Evolutionary conservation across 1,139 yeast genomes (phyloP).

Genomic region (Hyphopichia pseudoburtonii): DNA sequence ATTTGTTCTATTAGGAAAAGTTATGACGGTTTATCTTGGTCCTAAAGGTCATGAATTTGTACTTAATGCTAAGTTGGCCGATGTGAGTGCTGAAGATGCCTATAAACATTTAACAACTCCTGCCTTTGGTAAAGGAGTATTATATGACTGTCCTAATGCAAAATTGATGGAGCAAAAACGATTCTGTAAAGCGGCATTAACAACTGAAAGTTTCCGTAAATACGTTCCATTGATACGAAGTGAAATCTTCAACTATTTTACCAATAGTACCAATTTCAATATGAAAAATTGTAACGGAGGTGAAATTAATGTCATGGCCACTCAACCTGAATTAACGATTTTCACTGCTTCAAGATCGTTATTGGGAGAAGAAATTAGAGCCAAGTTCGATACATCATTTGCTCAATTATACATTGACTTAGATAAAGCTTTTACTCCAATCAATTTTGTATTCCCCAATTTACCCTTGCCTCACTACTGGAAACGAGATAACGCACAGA

Average conservation of each 20-base stretch:
- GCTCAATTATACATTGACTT: constrained; percentile 86
- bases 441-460: constrained; percentile 93
- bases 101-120: constrained; percentile 95
- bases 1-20: constrained; percentile 82
- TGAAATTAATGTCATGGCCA: constrained; percentile 66
- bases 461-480: constrained; percentile 86
- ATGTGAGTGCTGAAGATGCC: constrained; percentile 95
- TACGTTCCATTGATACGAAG: constrained; percentile 88
- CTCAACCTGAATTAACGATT: constrained; percentile 94
- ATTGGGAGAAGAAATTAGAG: constrained; percentile 89
- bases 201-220: constrained; percentile 76
- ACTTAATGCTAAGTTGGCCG: constrained; percentile 83
- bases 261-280: constrained; percentile 48
- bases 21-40: constrained; percentile 94
- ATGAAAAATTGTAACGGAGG: constrained; percentile 45
- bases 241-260: constrained; percentile 70
- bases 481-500: constrained; percentile 86
- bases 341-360: constrained; percentile 93
- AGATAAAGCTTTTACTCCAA: constrained; percentile 95
- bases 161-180: constrained; percentile 97
- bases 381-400: constrained; percentile 75
- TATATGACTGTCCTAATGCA: constrained; percentile 92
- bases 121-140: constrained; percentile 96
- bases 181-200: constrained; percentile 87
- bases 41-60: constrained; percentile 98